Evolutionary conservation across 148 eudicot species (phyloP).

Genomic region (Rhododendron ferrugineum): DNA sequence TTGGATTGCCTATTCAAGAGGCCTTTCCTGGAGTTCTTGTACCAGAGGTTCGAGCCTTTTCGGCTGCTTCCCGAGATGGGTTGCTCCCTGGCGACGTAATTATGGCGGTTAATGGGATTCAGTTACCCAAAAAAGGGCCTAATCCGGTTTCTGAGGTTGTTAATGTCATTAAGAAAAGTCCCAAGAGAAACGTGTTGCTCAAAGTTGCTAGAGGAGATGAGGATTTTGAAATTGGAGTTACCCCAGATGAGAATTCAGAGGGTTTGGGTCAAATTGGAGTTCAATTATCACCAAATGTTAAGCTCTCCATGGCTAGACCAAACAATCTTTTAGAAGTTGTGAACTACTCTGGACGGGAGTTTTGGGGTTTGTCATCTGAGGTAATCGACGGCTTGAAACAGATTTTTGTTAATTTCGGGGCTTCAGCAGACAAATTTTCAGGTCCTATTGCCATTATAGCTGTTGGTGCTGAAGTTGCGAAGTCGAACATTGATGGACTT

Average conservation of each 20-base stretch:
- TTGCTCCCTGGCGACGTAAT: constrained; percentile 83
- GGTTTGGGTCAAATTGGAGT: constrained; percentile 93
- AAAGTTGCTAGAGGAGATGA: constrained; percentile 47
- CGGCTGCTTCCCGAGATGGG: constrained; percentile 87
- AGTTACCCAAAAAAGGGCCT: constrained; percentile 50
- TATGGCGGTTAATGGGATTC: constrained; percentile 51
- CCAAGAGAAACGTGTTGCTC: constrained; percentile 57
- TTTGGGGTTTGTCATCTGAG: constrained; percentile 66
- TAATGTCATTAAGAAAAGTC: constrained; percentile 61
- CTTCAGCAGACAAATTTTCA: constrained; percentile 79
- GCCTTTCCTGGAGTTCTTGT: constrained; percentile 88
- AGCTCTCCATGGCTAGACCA: constrained; percentile 50
- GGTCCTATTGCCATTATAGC: constrained; percentile 98
- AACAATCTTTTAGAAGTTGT: constrained; percentile 50
- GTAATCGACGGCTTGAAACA: constrained; percentile 86
- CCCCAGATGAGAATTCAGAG: constrained; percentile 73
- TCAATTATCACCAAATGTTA: constrained; percentile 75
- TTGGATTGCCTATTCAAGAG: constrained; percentile 97
- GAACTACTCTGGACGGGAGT: constrained; percentile 60
- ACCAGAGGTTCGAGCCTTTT: constrained; percentile 76
- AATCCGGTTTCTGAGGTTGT: constrained; percentile 67
- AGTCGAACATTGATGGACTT: constrained; percentile 70
- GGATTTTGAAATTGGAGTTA: constrained; percentile 51
- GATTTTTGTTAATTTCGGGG: constrained; percentile 78
- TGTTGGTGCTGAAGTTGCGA: constrained; percentile 97